Base-by-base conservation (phyloP, 1,284 basidiomycete species). In the Marasmius tenuissimus region DNA sequence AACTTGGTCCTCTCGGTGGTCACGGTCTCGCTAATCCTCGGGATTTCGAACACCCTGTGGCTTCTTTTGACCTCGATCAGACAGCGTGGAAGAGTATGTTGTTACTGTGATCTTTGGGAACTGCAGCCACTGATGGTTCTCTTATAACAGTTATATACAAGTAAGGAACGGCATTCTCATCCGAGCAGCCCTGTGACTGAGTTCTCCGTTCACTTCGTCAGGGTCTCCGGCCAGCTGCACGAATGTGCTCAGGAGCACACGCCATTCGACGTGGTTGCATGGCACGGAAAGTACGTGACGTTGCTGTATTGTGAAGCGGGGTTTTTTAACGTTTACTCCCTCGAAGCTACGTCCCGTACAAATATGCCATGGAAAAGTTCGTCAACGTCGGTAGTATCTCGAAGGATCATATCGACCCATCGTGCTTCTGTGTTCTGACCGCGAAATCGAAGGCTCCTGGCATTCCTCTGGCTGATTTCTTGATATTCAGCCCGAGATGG, bases 231-330 rank as follows among this genome's bases (percentile, higher is more conserved):
- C 6, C 75, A 84, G 69, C 73, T 87, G 14, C 86, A 84, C 69
- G 70, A 73, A 7, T 86, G 84, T 67, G 75, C 76, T 54, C 87
- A 89, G 67, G 79, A 85, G 51, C 86, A 89, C 69, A 87, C 87
- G 1, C 87, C 88, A 0, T 91, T 89, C 71, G 89, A 91, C 68
- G 88, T 91, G 35, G 88, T 91, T 50, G 87, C 87, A 0, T 89
- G 85, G 83, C 81, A 85, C 59, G 86, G 86, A 72, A 87, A 85
- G 85, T 86, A 69, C 61, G 83, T 73, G 3, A 11, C 47, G n/a
- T 8, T 39, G 18, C 45, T 27, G 57, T 8, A 37, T 20, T 18
- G 33, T 33, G 12, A 42, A 45, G 16, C 22, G 0, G 38, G 3
- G 9, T 35, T 33, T n/a, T 47, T 49, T n/a, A 40, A 42, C 10